These are phyloP conservation scores for Nakataea oryzae DNA, from an alignment of 2,329 filamentous ascomycete species.

Conservation along the genomic window DNA sequence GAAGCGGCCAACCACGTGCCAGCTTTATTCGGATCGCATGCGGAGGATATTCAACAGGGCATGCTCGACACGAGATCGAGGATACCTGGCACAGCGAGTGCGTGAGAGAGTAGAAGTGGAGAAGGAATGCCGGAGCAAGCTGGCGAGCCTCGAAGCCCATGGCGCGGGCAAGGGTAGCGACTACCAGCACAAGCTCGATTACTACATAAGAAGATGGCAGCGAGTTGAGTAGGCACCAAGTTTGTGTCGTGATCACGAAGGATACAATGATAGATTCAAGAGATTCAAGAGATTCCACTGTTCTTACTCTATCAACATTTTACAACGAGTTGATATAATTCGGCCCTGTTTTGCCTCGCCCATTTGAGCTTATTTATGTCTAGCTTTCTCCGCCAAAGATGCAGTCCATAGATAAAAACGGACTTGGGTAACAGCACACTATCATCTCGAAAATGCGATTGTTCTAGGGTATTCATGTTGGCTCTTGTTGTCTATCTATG, in stretches of 20 bases:
- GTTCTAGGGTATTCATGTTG: not conserved
- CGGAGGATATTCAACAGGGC: slow-evolving; percentile 59
- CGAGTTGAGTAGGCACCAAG: not conserved
- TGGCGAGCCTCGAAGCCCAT: not conserved
- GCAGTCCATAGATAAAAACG: not conserved
- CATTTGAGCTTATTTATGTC: not conserved
- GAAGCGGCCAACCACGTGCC: slow-evolving; percentile 47
- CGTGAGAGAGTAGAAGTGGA: slow-evolving; percentile 51
- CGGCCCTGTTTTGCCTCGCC: not conserved
- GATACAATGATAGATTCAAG: not conserved
- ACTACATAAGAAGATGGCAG: not conserved
- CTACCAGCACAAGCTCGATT: not conserved
- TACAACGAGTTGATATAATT: not conserved
- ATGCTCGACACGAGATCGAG: slow-evolving; percentile 55
- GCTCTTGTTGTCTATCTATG: not conserved
- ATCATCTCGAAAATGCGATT: too few species aligned
- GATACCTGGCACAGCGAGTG: slow-evolving; percentile 47
- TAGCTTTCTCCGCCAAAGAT: not conserved
- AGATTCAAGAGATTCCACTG: not conserved
- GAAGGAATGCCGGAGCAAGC: slow-evolving; percentile 16
- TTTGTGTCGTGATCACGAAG: not conserved
- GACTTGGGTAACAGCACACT: not conserved
- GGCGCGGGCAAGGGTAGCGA: too few species aligned
- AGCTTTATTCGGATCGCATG: slow-evolving; percentile 76
- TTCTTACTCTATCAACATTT: not conserved